phyloP scores from a whole-genome alignment of 2,329 filamentous ascomycete genomes.

The Fusarium equiseti region DNA sequence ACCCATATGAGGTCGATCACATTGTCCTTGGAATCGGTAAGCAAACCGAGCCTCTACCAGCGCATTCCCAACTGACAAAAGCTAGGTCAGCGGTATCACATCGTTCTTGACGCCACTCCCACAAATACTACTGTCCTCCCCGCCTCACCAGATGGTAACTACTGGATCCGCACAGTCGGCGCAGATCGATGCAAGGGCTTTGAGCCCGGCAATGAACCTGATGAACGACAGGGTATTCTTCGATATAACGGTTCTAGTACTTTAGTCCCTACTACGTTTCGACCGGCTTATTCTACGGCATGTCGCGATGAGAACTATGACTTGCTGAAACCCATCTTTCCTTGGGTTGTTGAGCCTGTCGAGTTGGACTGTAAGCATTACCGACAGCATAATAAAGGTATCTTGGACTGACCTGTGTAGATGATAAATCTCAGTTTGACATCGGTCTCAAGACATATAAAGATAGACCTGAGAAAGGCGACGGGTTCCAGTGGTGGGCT shows the following conservation, averaged over 20 bases:
- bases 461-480: neutral
- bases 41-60: too few relatives aligned
- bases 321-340: slow-evolving; percentile 31
- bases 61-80: accelerated
- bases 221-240: slow-evolving; percentile 37
- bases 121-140: slow-evolving; percentile 20
- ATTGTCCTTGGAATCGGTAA: slow-evolving; percentile 35
- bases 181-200: neutral
- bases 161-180: slow-evolving; percentile 41
- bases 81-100: slow-evolving; percentile 32
- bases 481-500: slow-evolving; percentile 3
- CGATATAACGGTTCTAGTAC: slow-evolving; percentile 27
- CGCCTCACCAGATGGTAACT: slow-evolving; percentile 35
- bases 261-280: slow-evolving; percentile 2
- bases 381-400: accelerated
- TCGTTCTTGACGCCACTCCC: slow-evolving; percentile 37
- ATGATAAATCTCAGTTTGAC: neutral
- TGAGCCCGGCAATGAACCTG: slow-evolving; percentile 7
- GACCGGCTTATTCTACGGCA: slow-evolving; percentile 12
- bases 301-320: slow-evolving; percentile 41
- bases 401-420: accelerated
- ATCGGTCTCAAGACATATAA: neutral
- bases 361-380: neutral
- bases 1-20: slow-evolving; percentile 29
- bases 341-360: slow-evolving; percentile 23